Conservation (phyloP, 352 stramenopile genomes). For the Phytophthora kernoviae region DNA sequence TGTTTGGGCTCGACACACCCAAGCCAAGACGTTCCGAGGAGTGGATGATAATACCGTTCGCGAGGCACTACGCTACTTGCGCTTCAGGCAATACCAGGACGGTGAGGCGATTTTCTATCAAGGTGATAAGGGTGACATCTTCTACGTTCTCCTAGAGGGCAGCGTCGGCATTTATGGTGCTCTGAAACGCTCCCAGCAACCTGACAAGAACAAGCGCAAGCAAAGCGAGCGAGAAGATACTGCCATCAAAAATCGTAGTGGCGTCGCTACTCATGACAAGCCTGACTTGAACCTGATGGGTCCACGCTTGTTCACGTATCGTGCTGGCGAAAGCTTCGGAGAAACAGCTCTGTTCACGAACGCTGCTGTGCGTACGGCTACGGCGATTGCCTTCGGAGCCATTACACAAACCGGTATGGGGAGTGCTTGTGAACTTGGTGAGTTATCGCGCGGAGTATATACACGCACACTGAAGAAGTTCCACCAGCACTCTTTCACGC, state of each 20-base stretch:
- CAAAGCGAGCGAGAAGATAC: slow-evolving; percentile 5
- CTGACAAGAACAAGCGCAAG: slow-evolving; percentile 27
- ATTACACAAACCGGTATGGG: slow-evolving; percentile 5
- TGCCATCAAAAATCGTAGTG: slow-evolving; percentile 2
- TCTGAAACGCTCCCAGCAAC: slow-evolving; percentile 29
- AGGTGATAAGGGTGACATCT: slow-evolving; percentile 56
- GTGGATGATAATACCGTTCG: slow-evolving; percentile 42
- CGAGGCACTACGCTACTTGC: slow-evolving; percentile 49
- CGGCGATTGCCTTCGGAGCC: slow-evolving; percentile 44
- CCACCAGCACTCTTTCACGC: slow-evolving; percentile 54
- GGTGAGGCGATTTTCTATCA: slow-evolving; percentile 60
- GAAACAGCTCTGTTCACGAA: slow-evolving; percentile 62
- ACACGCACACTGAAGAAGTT: slow-evolving; percentile 48
- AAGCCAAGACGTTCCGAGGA: slow-evolving; percentile 51
- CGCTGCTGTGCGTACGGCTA: slow-evolving; percentile 56
- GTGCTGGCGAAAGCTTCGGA: slow-evolving; percentile 50
- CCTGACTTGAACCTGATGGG: slow-evolving; percentile 34
- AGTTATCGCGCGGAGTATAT: slow-evolving; percentile 58
- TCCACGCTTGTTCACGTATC: slow-evolving; percentile 55
- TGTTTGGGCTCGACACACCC: slow-evolving; percentile 44
- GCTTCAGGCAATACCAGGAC: slow-evolving; percentile 47
- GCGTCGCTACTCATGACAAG: slow-evolving; percentile 12
- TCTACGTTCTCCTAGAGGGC: slow-evolving; percentile 61
- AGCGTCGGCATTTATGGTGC: slow-evolving; percentile 59
- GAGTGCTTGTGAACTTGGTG: slow-evolving; percentile 47